Conservation (phyloP, 1,284 basidiomycete genomes). For the Takashimella koratensis region DNA sequence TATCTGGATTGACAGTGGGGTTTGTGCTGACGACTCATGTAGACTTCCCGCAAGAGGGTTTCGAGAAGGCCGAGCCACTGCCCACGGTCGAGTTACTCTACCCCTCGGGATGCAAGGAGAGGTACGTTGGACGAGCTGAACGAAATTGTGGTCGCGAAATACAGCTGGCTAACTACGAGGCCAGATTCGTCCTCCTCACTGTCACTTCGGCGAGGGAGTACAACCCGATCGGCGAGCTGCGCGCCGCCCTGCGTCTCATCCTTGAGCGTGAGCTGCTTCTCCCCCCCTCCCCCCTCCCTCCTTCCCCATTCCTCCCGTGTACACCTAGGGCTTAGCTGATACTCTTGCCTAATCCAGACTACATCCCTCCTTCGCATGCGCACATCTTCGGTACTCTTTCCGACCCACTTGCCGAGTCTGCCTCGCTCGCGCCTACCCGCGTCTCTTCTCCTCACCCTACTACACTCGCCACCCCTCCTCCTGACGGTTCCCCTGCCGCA, state of each 20-base stretch:
- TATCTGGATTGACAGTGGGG: background rate
- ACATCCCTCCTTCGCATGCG: slow-evolving; percentile 36
- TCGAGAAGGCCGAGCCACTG: slow-evolving; percentile 37
- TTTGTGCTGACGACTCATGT: slow-evolving; percentile 1
- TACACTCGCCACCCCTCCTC: slow-evolving; percentile 24
- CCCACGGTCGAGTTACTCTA: slow-evolving; percentile 48
- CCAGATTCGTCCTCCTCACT: slow-evolving; percentile 45
- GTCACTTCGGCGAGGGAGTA: slow-evolving; percentile 47
- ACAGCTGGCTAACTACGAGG: too few species aligned
- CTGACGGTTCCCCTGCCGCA: slow-evolving; percentile 8
- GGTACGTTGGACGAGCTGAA: slow-evolving; percentile 22
- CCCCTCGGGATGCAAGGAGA: slow-evolving; percentile 47
- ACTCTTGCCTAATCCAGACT: slow-evolving; percentile 21
- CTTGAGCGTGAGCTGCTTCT: slow-evolving; percentile 34
- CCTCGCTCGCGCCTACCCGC: slow-evolving; percentile 19
- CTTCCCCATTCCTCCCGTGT: background rate
- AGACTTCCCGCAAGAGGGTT: slow-evolving; percentile 47
- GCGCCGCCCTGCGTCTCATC: slow-evolving; percentile 36
- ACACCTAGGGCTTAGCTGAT: too few species aligned
- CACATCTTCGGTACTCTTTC: slow-evolving; percentile 42
- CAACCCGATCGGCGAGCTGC: slow-evolving; percentile 49
- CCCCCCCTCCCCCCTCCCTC: background rate
- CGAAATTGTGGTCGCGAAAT: background rate
- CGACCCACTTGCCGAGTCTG: slow-evolving; percentile 26
- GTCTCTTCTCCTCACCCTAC: slow-evolving; percentile 18